Base-by-base conservation (phyloP, 1,284 basidiomycete species). In the Tilletia indica region DNA sequence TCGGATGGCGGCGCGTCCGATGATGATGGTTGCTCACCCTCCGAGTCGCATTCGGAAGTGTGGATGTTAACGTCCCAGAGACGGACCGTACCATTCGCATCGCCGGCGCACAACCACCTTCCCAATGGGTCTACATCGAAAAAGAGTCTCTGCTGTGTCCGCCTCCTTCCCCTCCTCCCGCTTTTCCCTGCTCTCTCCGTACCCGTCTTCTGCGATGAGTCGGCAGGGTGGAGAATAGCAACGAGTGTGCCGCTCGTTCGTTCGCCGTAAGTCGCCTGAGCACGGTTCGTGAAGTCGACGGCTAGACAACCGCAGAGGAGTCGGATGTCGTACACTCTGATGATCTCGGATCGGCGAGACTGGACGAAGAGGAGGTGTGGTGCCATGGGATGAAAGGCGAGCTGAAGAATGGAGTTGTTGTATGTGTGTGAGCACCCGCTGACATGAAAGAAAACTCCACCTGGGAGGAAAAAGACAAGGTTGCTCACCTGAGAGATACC, bases 71-170 rank as follows among this genome's bases (percentile, higher is more conserved):
- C 45, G 25, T 67, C 69, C 80, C 80, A 81, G 2, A 79, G n/a
- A 11, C 69, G 56, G 19, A 80, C 61, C 36, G 14, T 54, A 12
- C 80, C 80, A 0, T 71, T 2, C 14, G 73, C 64, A 54, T 77
- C 75, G 11, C 80, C 80, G 0, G 78, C 67, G 8, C 72, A 73
- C 8, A 81, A 73, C 75, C 75, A 72, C 9, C 77, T 49, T 3
- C 80, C 78, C 6, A 76, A 74, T 72, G 74, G 78, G 56, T 81
- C 78, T 0, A 81, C 51, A 67, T 80, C 74, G 68, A 81, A 81
- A 48, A 72, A 71, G 58, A 81, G 68, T 19, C 80, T 64, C 49
- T 81, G 80, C 31, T 77, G 75, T 14, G 71, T 70, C 61, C 38
- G 9, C 36, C 12, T 3, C n/a, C 16, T 69, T 39, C n/a, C 19